Conservation (phyloP, 805 yeast genomes). For the Metschnikowia lunata region DNA sequence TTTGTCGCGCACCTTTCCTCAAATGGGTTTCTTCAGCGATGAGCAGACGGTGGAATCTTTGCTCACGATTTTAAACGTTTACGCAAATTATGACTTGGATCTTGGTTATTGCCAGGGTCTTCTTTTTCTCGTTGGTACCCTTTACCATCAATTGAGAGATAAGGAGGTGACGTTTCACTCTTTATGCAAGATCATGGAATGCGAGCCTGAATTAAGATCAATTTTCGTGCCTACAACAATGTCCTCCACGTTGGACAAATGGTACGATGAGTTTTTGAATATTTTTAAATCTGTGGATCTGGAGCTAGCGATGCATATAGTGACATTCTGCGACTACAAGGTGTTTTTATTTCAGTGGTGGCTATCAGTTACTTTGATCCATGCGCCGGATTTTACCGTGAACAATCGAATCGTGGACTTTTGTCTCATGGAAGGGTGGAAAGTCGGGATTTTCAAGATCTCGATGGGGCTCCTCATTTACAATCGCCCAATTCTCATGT, state of each 20-base stretch:
- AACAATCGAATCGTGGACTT: conserved; percentile 48
- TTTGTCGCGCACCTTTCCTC: conserved; percentile 57
- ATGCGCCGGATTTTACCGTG: conserved; percentile 51
- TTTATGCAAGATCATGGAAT: conserved; percentile 54
- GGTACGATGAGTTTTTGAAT: conserved; percentile 48
- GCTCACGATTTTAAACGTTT: conserved; percentile 55
- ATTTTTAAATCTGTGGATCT: conserved; percentile 40
- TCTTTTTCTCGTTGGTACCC: conserved; percentile 57
- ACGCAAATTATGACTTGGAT: conserved; percentile 58
- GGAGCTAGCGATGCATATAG: conserved; percentile 42
- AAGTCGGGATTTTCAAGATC: conserved; percentile 48
- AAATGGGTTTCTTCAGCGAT: conserved; percentile 43
- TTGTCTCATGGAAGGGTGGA: conserved; percentile 52
- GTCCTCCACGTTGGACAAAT: conserved; percentile 49
- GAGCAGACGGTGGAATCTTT: conserved; percentile 42
- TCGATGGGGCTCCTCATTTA: conserved; percentile 49
- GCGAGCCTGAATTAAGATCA: conserved; percentile 47
- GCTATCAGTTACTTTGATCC: conserved; percentile 54
- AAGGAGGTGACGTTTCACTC: conserved; percentile 47
- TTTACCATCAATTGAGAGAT: conserved; percentile 38
- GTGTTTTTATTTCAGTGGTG: conserved; percentile 64
- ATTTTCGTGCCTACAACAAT: conserved; percentile 48
- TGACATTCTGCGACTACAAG: conserved; percentile 37
- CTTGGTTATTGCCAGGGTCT: conserved; percentile 70
- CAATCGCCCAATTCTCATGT: conserved; percentile 44